phyloP scores from a whole-genome alignment of 2,329 filamentous ascomycete species.

The Zalaria sp. region DNA sequence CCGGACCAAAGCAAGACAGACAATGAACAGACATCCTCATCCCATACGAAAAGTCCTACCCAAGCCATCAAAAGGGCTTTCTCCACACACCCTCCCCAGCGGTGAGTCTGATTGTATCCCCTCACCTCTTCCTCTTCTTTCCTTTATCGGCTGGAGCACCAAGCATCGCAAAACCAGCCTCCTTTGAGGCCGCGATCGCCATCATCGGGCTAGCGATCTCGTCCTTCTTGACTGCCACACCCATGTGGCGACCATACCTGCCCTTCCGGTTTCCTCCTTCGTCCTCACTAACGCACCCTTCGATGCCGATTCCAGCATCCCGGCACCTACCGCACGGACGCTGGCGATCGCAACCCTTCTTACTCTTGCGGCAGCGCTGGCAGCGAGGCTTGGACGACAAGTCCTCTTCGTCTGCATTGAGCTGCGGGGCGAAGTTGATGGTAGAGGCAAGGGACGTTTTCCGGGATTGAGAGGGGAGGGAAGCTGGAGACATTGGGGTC shows the following conservation, averaged over 20 bases:
- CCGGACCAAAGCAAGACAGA: too few relatives aligned
- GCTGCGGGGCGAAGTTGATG: constrained; percentile 34
- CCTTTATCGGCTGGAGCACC: constrained; percentile 37
- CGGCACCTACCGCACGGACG: constrained; percentile 89
- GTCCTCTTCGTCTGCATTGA: constrained; percentile 64
- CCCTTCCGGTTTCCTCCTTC: constrained; percentile 96
- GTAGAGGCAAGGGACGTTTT: constrained; percentile 61
- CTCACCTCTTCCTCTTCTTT: constrained; percentile 55
- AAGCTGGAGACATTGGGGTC: constrained; percentile 40
- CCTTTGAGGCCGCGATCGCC: constrained; percentile 10
- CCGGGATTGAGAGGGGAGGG: constrained; percentile 53
- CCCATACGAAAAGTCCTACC: too few relatives aligned
- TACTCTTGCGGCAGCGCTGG: constrained; percentile 97
- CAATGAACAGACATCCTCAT: too few relatives aligned
- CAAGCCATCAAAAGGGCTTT: too few relatives aligned
- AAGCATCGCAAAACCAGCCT: constrained; percentile 20
- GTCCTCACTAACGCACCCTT: constrained; percentile 93
- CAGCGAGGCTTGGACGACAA: constrained; percentile 91
- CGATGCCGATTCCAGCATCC: constrained; percentile 83
- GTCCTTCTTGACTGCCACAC: constrained; percentile 48
- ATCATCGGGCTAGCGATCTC: constrained; percentile 9
- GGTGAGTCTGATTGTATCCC: too few relatives aligned
- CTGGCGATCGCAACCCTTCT: constrained; percentile 96
- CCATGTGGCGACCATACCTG: constrained; percentile 64
- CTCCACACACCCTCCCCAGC: too few relatives aligned